Percentiles rank a stretch among this genome's conserved stretches.
Evolutionary conservation across 345 rosid species (phyloP).

Genomic region (Diplotaxis tenuifolia): DNA sequence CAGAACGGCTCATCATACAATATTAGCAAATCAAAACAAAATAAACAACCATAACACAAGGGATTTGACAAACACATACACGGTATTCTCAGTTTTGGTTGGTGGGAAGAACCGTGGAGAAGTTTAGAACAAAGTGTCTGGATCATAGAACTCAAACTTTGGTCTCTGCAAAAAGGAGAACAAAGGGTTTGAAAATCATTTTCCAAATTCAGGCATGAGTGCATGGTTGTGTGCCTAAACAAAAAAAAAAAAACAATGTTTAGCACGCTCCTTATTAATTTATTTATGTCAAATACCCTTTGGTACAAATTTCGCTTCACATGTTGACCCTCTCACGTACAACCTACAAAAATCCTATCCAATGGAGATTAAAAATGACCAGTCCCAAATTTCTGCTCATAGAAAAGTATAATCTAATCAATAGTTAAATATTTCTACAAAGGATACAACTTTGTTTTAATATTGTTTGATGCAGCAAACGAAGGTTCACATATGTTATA

Average conservation of each 20-base stretch:
- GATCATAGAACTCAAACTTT: slow-evolving; percentile 79
- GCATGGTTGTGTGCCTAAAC: too few relatives aligned
- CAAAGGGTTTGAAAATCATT: neutral
- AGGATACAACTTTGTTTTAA: too few relatives aligned
- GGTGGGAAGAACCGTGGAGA: slow-evolving; percentile 82
- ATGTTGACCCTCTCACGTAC: slow-evolving; percentile 65
- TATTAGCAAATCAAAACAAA: slow-evolving; percentile 3
- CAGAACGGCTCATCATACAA: too few relatives aligned
- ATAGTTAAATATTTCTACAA: too few relatives aligned
- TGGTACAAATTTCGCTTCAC: too few relatives aligned
- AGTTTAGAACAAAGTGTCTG: slow-evolving; percentile 67
- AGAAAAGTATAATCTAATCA: too few relatives aligned
- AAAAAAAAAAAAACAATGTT: too few relatives aligned
- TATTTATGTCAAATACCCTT: too few relatives aligned
- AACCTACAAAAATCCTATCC: slow-evolving; percentile 50
- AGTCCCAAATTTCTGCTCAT: slow-evolving; percentile 70
- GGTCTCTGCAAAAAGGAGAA: slow-evolving; percentile 49
- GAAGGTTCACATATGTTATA: too few relatives aligned
- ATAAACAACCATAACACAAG: neutral
- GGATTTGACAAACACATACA: slow-evolving; percentile 35
- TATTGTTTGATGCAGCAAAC: too few relatives aligned
- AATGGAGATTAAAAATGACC: slow-evolving; percentile 55
- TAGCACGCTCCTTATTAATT: too few relatives aligned
- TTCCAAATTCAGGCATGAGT: too few relatives aligned
- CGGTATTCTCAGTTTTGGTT: slow-evolving; percentile 64